Evolutionary conservation across 345 rosid species (phyloP), one percentile per base, ranked within the genome.

Genomic region (Ceriops tagal): DNA sequence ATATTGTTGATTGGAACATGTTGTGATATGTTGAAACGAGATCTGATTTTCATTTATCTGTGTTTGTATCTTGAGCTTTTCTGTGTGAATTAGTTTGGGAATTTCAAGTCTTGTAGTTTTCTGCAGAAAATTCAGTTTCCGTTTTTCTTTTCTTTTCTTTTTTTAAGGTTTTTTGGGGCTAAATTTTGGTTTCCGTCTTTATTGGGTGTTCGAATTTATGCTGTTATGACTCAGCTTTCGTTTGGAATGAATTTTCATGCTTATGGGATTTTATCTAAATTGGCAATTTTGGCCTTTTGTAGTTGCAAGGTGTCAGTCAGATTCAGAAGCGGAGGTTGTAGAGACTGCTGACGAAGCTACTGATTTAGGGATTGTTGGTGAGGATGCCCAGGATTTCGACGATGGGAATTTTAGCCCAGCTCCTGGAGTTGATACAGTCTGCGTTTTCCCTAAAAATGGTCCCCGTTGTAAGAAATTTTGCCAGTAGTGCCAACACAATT

Each of bases 251-350:
- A 39, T 39, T 39, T 39, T 28, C 47, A 9, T 39, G 1, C 8
- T 5, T 35, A 6, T 51, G 34, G 22, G 61, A 60, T 47, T 55
- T 58, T n/a, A 11, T 34, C 56, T 66, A 22, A 58, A 3, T 66
- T 71, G 55, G n/a, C 53, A 19, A 28, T 65, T 69, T 18, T 67
- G 71, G 58, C 0, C n/a, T 32, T 78, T 55, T 63, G 22, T 72
- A 93, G 98, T 86, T 66, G 88, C 81, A 73, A 79, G 84, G 82
- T 82, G 88, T 61, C 92, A 87, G 79, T 87, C 89, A 53, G 92
- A 86, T 70, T 70, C 84, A 1, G 88, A 84, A 6, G 82, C 46
- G 0, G 90, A 77, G 71, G 86, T 71, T 60, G 77, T 62, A 0
- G 92, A 79, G 58, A 72, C 74, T 51, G 69, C 68, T 57, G 95